Evolutionary conservation across 2,329 filamentous ascomycete species (phyloP), one percentile per base, ranked within the genome.

Genomic region (Paecilomyces niveus): DNA sequence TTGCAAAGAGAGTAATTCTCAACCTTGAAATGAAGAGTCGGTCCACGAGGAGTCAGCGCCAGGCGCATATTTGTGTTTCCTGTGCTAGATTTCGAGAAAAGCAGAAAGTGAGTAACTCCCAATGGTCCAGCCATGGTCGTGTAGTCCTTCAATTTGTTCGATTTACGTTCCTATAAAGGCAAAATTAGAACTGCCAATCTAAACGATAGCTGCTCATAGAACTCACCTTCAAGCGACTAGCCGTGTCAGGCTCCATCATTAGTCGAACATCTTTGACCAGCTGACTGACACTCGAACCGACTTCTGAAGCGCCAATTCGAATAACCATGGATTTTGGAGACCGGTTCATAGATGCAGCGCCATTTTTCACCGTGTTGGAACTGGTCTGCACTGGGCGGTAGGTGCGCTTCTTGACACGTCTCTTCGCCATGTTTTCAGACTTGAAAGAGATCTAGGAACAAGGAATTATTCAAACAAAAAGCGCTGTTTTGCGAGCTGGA

Each of bases 321-420:
- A 99, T 96, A 59, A 99, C 93, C 93, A 99, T 97, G 73, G 89
- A 95, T 82, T 97, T 97, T 33, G 94, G 94, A 55, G 86, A 83
- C 63, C 86, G 85, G 56, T 83, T 80, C 59, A 79, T 81, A 24
- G 86, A 83, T 59, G 85, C 83, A 74, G 86, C 85, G 58, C 84
- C 82, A 51, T 81, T 78, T 63, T 83, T 82, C 55, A 70, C 71
- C 57, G 68, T 80, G 63, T 63, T 77, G 66, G 67, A 80, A 68
- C 67, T 82, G 67, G 84, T 83, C 56, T 83, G 83, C 55, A 87
- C 84, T 61, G 87, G 86, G 57, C 87, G 76, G 75, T 96, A 92
- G 61, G 92, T 96, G 73, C 90, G 87, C 83, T 93, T 96, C 81
- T 96, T 97, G 55, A 85, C 86, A 69, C 91, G 82, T 77, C 83